phyloP scores from a whole-genome alignment of 1,284 basidiomycete genomes.

The Cryptococcus depauperatus region DNA sequence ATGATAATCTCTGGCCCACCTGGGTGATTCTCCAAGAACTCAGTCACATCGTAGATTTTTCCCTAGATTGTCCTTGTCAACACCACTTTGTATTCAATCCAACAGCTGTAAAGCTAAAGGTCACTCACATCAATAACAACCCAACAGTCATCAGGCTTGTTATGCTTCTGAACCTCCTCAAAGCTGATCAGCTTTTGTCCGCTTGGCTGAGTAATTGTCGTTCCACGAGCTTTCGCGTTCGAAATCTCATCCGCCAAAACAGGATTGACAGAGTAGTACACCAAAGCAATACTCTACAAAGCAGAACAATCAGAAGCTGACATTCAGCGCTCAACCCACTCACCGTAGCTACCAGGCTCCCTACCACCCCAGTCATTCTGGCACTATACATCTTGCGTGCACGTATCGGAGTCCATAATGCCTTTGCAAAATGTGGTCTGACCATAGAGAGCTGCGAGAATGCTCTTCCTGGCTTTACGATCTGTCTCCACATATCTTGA shows the following conservation, averaged over 20 bases:
- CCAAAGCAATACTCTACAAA: slow-evolving; percentile 7
- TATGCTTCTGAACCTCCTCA: slow-evolving; percentile 53
- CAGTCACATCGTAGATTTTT: slow-evolving; percentile 57
- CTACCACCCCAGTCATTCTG: too few relatives aligned
- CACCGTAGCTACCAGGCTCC: too few relatives aligned
- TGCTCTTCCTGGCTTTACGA: too few relatives aligned
- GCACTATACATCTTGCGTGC: too few relatives aligned
- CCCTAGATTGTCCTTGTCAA: slow-evolving; percentile 16
- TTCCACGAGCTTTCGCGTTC: neutral
- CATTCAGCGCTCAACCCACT: too few relatives aligned
- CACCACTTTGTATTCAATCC: neutral
- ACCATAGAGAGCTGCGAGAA: too few relatives aligned
- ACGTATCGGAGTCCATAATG: too few relatives aligned
- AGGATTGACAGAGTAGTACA: slow-evolving; percentile 2
- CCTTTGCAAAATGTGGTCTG: too few relatives aligned
- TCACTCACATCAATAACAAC: slow-evolving; percentile 59
- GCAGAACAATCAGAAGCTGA: too few relatives aligned
- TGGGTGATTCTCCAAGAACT: slow-evolving; percentile 60
- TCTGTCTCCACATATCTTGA: too few relatives aligned
- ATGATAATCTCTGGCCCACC: slow-evolving; percentile 51
- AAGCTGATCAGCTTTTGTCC: slow-evolving; percentile 45
- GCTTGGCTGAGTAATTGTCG: slow-evolving; percentile 21
- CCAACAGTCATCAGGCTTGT: slow-evolving; percentile 58
- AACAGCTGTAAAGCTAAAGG: neutral
- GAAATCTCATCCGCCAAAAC: slow-evolving; percentile 10